Evolutionary conservation across 805 yeast genomes (phyloP).

Genomic region (Cyberlindnera amylophila): DNA sequence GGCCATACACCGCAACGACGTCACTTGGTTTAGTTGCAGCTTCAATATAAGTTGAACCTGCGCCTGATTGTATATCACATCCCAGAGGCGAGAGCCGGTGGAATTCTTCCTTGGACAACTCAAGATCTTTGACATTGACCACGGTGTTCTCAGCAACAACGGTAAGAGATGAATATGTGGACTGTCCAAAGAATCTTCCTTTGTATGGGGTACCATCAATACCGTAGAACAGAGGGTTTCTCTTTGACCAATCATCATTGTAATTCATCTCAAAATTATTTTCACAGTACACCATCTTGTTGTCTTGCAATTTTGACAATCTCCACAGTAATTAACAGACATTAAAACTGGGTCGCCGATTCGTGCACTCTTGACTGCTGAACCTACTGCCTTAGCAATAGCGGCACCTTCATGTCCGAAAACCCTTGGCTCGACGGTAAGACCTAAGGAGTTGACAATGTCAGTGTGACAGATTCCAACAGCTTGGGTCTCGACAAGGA

Average conservation of each 20-base stretch:
- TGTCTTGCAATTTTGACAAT: background rate
- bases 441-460: background rate
- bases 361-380: background rate
- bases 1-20: slow-evolving; percentile 8
- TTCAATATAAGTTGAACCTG: slow-evolving; percentile 5
- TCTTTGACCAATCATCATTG: no score
- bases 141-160: slow-evolving; percentile 2
- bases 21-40: slow-evolving; percentile 4
- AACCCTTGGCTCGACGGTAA: slow-evolving; percentile 4
- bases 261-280: no score
- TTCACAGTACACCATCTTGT: no score
- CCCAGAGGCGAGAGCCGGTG: slow-evolving; percentile 6
- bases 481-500: slow-evolving; percentile 5
- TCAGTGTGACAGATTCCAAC: slow-evolving; percentile 13
- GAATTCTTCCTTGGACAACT: slow-evolving; percentile 4
- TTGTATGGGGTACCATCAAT: background rate
- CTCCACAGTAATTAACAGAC: slow-evolving; percentile 6
- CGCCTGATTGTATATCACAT: slow-evolving; percentile 13
- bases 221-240: background rate
- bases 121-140: slow-evolving; percentile 3
- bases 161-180: slow-evolving; percentile 1
- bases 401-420: slow-evolving; percentile 13
- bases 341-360: slow-evolving; percentile 7
- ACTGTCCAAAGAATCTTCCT: slow-evolving; percentile 12
- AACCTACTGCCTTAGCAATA: slow-evolving; percentile 7